Evolutionary conservation across 2,329 filamentous ascomycete species (phyloP), one percentile per base, ranked within the genome.

Genomic region (Venturia aucupariae): DNA sequence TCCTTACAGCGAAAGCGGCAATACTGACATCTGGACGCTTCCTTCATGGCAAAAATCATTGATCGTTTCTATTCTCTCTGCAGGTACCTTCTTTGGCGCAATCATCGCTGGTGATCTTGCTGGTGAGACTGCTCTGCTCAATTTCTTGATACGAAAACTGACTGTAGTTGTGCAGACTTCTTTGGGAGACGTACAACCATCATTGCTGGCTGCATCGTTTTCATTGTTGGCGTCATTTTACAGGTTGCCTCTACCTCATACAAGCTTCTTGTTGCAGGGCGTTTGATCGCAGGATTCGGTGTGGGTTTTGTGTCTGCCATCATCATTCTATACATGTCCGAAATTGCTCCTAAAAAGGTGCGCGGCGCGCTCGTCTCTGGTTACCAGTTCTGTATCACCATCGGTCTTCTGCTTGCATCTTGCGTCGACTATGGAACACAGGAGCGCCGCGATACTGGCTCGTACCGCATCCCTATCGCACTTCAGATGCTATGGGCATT

Each of bases 341-440:
- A 63, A 24, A 59, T 63, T 17, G 44, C 46, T 1, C 62, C 62
- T 22, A 46, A 46, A 5, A 63, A 63, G 51, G 62, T 63, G 15
- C 85, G 90, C 71, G 89, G 89, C 72, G 86, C 89, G 64, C 82
- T 92, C 61, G 90, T 93, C n/a, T 85, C 88, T 1, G 88, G 88
- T 4, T 92, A 92, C 79, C 89, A 92, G 74, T 92, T 92, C 81
- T 90, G 86, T 75, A 87, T 92, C 75, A 92, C 89, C 67, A 82
- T 92, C 68, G 90, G 90, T 77, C 79, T 94, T 68, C 79, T 93
- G 73, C 76, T 93, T 66, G 90, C 90, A 27, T 84, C 89, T 1
- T 86, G 85, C 70, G 85, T 94, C 70, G 84, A 88, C 76, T 92
- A 94, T 74, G 86, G 76, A 62, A 89, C 87, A 65, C 76, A 90